Percentiles rank a stretch among this genome's conserved stretches.
These are phyloP conservation scores for Xylaria palmicola DNA, from an alignment of 495 filamentous ascomycete genomes.

Conservation along the genomic window DNA sequence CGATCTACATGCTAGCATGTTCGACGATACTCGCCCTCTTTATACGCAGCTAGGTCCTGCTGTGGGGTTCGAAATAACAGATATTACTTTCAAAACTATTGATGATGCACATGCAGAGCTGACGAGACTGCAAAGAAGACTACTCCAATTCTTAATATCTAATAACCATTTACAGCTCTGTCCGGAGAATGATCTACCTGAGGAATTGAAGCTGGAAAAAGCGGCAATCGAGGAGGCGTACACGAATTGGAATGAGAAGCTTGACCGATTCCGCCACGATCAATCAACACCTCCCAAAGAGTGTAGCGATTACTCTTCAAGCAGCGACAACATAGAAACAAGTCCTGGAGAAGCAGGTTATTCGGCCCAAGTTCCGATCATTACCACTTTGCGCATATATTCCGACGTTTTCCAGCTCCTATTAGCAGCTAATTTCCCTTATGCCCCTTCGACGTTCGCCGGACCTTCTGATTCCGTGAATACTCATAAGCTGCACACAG, in stretches of 20 bases:
- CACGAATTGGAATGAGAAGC: neutral
- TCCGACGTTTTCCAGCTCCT: neutral
- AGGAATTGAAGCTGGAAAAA: conserved; percentile 15
- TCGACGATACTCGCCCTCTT: conserved; percentile 17
- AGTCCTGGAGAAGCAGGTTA: neutral
- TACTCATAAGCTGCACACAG: neutral
- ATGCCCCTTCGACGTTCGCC: neutral
- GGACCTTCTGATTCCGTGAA: neutral
- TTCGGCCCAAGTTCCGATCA: neutral
- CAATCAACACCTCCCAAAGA: neutral
- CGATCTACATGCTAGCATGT: conserved; percentile 34
- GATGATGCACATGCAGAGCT: conserved; percentile 19
- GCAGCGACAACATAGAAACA: neutral
- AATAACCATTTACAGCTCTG: conserved; percentile 6
- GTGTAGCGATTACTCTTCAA: neutral
- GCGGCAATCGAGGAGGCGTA: conserved; percentile 12
- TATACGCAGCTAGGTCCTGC: conserved; percentile 1
- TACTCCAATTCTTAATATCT: conserved; percentile 18
- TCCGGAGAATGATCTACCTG: conserved; percentile 12
- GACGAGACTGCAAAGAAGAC: conserved; percentile 21
- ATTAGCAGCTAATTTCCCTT: neutral
- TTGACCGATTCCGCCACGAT: neutral
- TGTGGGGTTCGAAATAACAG: conserved; percentile 1
- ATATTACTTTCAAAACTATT: conserved; percentile 5
- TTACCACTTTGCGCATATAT: neutral